Conservation (phyloP, 208 protist genomes). For the Trichomonas vaginalis region DNA sequence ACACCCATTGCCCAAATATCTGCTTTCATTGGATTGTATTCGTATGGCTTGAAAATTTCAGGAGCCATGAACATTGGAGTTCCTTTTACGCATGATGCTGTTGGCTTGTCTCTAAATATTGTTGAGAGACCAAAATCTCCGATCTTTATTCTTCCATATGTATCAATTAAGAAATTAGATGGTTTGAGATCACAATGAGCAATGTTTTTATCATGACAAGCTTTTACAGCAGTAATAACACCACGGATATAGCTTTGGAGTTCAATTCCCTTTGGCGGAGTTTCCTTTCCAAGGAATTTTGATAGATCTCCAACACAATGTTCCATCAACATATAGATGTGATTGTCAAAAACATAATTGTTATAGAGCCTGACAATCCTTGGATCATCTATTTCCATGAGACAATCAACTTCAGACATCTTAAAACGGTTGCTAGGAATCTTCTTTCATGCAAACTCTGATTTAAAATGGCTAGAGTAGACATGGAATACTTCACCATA, state of each 20-base stretch:
- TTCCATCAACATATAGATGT: too few species aligned
- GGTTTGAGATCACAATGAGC: conserved; percentile 29
- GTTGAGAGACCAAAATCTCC: conserved; percentile 78
- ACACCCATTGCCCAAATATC: background rate
- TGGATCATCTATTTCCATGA: too few species aligned
- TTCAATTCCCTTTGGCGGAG: too few species aligned
- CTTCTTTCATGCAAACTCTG: background rate
- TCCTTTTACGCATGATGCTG: background rate
- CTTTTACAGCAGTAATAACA: too few species aligned
- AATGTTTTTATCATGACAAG: background rate
- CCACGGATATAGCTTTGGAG: too few species aligned
- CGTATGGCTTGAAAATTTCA: background rate
- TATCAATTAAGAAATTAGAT: conserved; percentile 55
- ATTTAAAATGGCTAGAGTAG: background rate
- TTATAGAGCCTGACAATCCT: too few species aligned
- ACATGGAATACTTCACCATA: background rate
- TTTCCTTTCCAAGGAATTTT: too few species aligned
- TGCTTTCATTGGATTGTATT: background rate
- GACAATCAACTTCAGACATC: too few species aligned
- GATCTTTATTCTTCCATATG: conserved; percentile 77
- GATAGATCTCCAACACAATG: too few species aligned
- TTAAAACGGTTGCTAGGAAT: too few species aligned
- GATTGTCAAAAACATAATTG: too few species aligned
- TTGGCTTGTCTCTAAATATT: too few species aligned
- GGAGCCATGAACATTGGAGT: background rate